Evolutionary conservation across 1,284 basidiomycete genomes (phyloP).

Genomic region (Malassezia equina): DNA sequence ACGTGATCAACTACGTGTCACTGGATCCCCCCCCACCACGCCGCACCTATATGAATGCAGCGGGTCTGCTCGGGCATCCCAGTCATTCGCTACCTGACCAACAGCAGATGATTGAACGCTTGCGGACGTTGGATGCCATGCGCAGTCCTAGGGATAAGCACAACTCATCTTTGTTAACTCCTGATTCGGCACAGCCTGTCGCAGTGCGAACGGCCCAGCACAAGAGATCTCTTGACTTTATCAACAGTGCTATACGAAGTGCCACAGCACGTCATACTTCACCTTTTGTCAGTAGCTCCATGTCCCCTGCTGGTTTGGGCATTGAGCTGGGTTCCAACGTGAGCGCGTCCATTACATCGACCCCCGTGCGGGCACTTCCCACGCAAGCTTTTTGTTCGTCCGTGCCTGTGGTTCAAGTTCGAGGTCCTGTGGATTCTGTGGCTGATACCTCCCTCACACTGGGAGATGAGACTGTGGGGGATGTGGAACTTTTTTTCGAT

Average conservation of each 20-base stretch:
- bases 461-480: conserved; percentile 15
- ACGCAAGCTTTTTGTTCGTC: background rate
- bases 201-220: conserved; percentile 24
- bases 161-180: background rate
- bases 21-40: conserved; percentile 61
- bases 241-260: conserved; percentile 46
- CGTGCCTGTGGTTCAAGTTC: background rate
- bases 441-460: conserved; percentile 9
- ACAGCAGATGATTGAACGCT: conserved; percentile 27
- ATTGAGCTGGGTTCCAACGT: conserved; percentile 20
- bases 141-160: conserved; percentile 20
- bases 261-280: conserved; percentile 38
- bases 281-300: conserved; percentile 7
- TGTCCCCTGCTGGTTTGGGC: conserved; percentile 32
- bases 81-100: conserved; percentile 4
- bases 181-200: background rate
- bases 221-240: conserved; percentile 46
- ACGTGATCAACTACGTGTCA: conserved; percentile 68
- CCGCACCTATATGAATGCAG: conserved; percentile 8
- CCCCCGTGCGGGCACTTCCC: background rate
- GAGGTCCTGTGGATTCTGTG: background rate
- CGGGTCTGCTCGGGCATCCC: conserved; percentile 1
- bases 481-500: conserved; percentile 12
- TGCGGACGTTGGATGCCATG: conserved; percentile 36
- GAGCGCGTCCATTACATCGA: background rate